Base-by-base conservation (phyloP, 805 yeast genomes). In the Yarrowia sp. region DNA sequence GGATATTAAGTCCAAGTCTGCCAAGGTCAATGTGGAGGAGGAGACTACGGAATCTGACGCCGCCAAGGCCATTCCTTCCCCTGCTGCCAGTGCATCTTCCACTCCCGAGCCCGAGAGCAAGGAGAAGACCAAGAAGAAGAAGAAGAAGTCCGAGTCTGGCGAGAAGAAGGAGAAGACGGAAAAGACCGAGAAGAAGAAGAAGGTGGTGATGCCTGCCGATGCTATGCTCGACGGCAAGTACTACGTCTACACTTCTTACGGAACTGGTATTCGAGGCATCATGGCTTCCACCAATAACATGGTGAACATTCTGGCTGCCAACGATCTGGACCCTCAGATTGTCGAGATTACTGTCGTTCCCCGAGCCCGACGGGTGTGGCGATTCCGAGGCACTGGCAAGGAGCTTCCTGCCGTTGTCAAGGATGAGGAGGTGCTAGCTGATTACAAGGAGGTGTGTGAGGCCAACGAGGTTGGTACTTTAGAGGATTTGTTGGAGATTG, bases 311-410 rank as follows among this genome's bases (percentile, higher is more conserved):
- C 79, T 92, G 62, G 82, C 84, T 41, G 96, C 92, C 4, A 89
- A 91, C 73, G 82, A 85, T 54, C 78, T 92, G 61, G 80, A 83
- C 66, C 89, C 85, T 73, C 82, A 83, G 32, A 82, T 84, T 72
- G 84, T 89, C 66, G 98, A 92, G 73, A 77, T 91, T 62, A 96
- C 96, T 6, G 90, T 96, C 0, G 96, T 92, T 73, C 91, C 86
- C 61, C 88, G 86, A 67, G 97, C 97, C 16, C 86, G 91, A 74
- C 83, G 85, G 70, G 82, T 90, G 28, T 92, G 97, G 97, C 82
- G 95, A 69, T 83, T 83, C 71, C 61, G 71, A 59, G 80, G 89
- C 17, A 80, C 79, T 30, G 96, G 96, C 3, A 85, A 88, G 69
- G 78, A 84, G 1, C 81, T 91, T 66, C 98, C 98, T 2, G 97